phyloP scores from a whole-genome alignment of 2,329 filamentous ascomycete genomes.

The Arthroderma uncinatum region DNA sequence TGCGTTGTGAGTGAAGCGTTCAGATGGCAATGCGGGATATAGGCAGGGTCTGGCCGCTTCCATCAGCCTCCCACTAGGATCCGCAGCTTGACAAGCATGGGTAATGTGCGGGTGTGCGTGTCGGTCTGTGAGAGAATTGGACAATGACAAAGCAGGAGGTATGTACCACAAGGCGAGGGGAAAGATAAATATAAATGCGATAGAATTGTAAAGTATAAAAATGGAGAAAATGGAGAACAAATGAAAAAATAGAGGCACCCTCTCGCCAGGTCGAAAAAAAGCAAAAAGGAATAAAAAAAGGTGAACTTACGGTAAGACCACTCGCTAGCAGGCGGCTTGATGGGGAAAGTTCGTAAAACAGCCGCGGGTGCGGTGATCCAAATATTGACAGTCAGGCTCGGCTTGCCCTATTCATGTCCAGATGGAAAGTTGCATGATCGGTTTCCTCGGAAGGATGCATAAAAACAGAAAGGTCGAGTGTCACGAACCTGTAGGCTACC shows the following conservation, averaged over 20 bases:
- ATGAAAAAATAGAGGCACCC: background rate
- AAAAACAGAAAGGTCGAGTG: background rate
- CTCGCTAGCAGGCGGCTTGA: background rate
- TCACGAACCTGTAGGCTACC: background rate
- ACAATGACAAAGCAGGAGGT: background rate
- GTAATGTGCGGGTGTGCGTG: background rate
- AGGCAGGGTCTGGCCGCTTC: slow-evolving; percentile 14
- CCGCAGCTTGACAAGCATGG: background rate
- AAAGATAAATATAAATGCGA: background rate
- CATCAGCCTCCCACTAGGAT: slow-evolving; percentile 8
- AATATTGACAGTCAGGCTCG: background rate
- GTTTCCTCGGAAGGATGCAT: background rate
- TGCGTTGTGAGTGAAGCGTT: background rate
- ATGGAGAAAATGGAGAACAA: background rate
- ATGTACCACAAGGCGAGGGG: background rate
- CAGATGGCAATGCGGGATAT: slow-evolving; percentile 10
- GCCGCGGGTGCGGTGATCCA: background rate
- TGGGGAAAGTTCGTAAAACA: background rate
- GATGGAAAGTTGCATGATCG: background rate
- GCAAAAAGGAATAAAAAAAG: background rate
- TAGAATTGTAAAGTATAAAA: background rate
- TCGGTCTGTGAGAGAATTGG: background rate
- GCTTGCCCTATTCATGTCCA: background rate
- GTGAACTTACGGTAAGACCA: background rate
- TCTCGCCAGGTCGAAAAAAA: background rate